Evolutionary conservation across 2,329 filamentous ascomycete genomes (phyloP), one percentile per base, ranked within the genome.

Genomic region (Dothistroma septosporum): DNA sequence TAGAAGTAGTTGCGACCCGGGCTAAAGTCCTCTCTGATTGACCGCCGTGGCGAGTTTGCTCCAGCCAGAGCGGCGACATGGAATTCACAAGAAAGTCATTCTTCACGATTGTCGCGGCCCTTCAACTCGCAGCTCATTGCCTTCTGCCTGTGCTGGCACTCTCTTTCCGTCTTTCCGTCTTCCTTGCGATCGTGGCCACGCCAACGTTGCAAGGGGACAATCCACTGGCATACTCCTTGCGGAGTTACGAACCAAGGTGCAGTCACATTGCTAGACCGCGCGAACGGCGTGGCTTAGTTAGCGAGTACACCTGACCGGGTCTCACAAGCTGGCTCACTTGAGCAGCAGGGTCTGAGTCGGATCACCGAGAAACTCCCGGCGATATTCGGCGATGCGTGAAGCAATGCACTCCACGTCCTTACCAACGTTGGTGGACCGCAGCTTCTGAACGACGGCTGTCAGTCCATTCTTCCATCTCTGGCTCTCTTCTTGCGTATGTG

Each of bases 331-430:
- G 11, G 50, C 28, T 53, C 50, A 53, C 50, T 60, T 53, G 32
- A 60, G 46, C 33, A 66, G 47, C 24, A 90, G 77, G 53, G 89
- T 79, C 76, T 85, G 86, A 68, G 83, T 84, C 64, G 80, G 78
- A 75, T 90, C 87, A 66, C 81, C 83, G 31, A 87, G 78, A 69
- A 90, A 89, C 58, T 80, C 80, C 64, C 84, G 80, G 69, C 87
- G 85, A 73, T 86, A 88, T 65, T 85, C 82, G 72, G 88, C 80
- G 68, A 91, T 89, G 58, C 84, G 83, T 68, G 81, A 78, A 59
- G 87, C 87, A 72, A 90, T 88, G 54, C 80, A 80, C 63, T 85
- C 79, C 71, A 89, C 89, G 70, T 90, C 87, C 71, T 81, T 83
- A 47, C 62, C 63, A 59, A 86, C 78, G 67, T 85, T 84, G 66